phyloP scores from a whole-genome alignment of 805 yeast species.

The Wickerhamomyces queroliae region DNA sequence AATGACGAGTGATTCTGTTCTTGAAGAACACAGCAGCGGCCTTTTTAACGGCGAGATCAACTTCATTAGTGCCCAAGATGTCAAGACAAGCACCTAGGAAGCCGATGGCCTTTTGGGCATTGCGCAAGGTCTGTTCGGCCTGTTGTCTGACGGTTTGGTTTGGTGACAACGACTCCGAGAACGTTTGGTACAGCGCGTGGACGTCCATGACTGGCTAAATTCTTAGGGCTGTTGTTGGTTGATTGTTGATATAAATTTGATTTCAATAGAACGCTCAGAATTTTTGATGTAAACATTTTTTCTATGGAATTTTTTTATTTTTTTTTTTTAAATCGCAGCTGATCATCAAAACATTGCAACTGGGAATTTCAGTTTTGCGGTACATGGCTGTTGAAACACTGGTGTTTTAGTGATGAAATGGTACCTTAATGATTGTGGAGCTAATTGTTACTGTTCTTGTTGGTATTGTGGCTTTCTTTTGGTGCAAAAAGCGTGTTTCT shows the following conservation, averaged over 20 bases:
- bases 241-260: neutral
- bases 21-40: conserved; percentile 84
- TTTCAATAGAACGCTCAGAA: too few relatives aligned
- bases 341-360: too few relatives aligned
- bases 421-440: too few relatives aligned
- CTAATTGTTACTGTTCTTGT: too few relatives aligned
- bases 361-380: too few relatives aligned
- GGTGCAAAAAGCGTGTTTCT: neutral
- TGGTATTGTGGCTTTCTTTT: neutral
- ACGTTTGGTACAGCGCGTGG: conserved; percentile 61
- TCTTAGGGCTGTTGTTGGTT: neutral
- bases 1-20: conserved; percentile 59
- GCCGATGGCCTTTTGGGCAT: conserved; percentile 56
- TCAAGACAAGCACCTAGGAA: conserved; percentile 81
- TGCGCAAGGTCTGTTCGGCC: conserved; percentile 64
- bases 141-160: conserved; percentile 53
- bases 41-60: conserved; percentile 45
- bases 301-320: too few relatives aligned
- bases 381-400: too few relatives aligned
- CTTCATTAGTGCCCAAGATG: conserved; percentile 51
- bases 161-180: conserved; percentile 71
- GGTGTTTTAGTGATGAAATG: too few relatives aligned
- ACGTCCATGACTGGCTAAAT: conserved; percentile 50
- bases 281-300: too few relatives aligned
- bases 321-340: too few relatives aligned